Evolutionary conservation across 805 yeast species (phyloP), one percentile per base, ranked within the genome.

Genomic region (Saccharomycopsis lassenensis): DNA sequence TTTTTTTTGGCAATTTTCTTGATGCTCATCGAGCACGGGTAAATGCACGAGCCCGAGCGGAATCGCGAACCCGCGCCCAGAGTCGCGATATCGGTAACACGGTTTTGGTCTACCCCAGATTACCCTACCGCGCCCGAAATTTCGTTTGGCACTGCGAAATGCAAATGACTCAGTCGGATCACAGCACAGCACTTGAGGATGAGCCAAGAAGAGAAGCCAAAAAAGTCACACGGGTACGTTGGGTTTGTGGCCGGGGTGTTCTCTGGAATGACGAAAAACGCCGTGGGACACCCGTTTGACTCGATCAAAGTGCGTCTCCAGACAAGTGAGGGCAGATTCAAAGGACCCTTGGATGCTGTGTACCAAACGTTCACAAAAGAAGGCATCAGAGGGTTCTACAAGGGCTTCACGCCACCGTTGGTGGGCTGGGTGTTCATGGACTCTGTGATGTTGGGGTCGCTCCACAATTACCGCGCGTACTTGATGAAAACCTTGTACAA

Each of bases 351-450:
- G 48, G 94, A 86, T 52, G 83, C 94, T 55, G 75, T 82, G 3
- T 47, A 63, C 48, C 74, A 80, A 51, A 86, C 95, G 0, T 51
- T 80, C 18, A 62, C 61, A 43, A 71, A 75, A 19, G 95, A 86
- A 53, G 95, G 95, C 3, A 44, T 77, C 4, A 57, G 66, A 24
- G 96, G 94, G 1, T 71, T 86, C 37, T 86, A 84, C 53, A 74
- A 85, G 47, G 96, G 96, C 0, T 84, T 86, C 46, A 83, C 94
- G 0, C 95, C 96, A 4, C 95, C 95, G 1, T 63, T 86, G 46
- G 73, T 83, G 15, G 96, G 95, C 1, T 86, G 95, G 95, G 84
- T 86, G 47, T 57, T 81, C 44, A 86, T 86, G 95, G 96, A 86
- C 52, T 75, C 87, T 3, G 84, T 84, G 33, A 81, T 86, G 84